Conservation (phyloP, 768 basidiomycete genomes). For the Mycena indigotica region DNA sequence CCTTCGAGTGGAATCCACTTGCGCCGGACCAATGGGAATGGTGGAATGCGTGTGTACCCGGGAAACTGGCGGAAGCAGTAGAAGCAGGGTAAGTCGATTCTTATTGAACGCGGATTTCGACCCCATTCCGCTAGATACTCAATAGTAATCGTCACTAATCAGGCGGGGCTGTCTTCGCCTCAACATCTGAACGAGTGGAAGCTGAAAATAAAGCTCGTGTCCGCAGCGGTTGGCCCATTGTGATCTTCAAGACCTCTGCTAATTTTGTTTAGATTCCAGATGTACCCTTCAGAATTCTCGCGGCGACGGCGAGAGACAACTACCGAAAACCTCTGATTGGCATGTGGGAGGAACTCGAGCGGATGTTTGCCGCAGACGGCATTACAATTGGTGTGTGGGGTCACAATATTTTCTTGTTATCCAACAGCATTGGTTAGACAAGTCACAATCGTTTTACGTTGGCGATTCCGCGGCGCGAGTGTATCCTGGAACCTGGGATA, state of each 20-base stretch:
- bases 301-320: constrained; percentile 71
- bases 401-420: neutral
- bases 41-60: constrained; percentile 70
- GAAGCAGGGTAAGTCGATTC: constrained; percentile 53
- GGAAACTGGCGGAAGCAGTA: constrained; percentile 60
- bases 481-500: constrained; percentile 34
- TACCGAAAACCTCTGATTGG: constrained; percentile 88
- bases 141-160: constrained; percentile 82
- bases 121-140: constrained; percentile 49
- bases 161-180: constrained; percentile 49
- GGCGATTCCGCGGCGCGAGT: constrained; percentile 88
- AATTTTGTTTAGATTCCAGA: constrained; percentile 55
- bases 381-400: constrained; percentile 61
- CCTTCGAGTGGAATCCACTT: no score
- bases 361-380: constrained; percentile 57
- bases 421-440: constrained; percentile 51
- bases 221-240: constrained; percentile 50
- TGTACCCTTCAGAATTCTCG: constrained; percentile 78
- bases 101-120: neutral
- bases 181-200: constrained; percentile 65
- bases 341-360: constrained; percentile 78
- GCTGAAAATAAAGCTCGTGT: constrained; percentile 71
- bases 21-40: constrained; percentile 55
- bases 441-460: constrained; percentile 69
- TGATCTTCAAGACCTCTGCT: neutral